Conservation (phyloP, 345 rosid genomes). For the Kernera saxatilis region DNA sequence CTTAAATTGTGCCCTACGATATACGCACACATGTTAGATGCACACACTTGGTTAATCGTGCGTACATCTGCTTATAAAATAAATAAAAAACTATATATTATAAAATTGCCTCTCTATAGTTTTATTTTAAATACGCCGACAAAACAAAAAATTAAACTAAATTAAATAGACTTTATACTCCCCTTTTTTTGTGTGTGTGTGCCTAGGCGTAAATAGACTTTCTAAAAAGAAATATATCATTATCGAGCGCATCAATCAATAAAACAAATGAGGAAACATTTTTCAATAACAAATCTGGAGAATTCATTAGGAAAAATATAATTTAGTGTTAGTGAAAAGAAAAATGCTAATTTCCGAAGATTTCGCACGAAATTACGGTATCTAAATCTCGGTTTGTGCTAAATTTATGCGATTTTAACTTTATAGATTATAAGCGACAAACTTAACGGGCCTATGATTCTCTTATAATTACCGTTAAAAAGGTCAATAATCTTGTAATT, state of each 20-base stretch:
- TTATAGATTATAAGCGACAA: background rate
- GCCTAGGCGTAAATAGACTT: constrained; percentile 22
- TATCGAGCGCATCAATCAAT: constrained; percentile 19
- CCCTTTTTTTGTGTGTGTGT: background rate
- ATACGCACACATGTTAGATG: constrained; percentile 14
- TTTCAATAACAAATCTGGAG: background rate
- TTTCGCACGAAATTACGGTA: background rate
- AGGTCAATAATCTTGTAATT: constrained; percentile 18
- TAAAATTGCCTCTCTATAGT: background rate
- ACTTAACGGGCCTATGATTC: background rate
- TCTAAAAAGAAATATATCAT: background rate
- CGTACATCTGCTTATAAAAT: constrained; percentile 1
- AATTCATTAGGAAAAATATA: background rate
- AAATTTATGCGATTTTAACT: background rate
- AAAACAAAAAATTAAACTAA: background rate
- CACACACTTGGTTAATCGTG: constrained; percentile 28
- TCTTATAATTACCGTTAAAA: background rate
- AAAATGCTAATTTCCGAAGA: background rate
- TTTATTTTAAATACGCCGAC: background rate
- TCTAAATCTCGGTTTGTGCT: background rate
- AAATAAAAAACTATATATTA: background rate
- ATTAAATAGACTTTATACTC: background rate
- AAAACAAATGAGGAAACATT: background rate
- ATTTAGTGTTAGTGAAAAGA: background rate
- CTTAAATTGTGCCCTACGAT: constrained; percentile 10